A percentile compares a stretch with the other conserved stretches of the same genome.
Evolutionary conservation across 371 early-diverging fungal species (phyloP).

Genomic region (Mortierella sp.): DNA sequence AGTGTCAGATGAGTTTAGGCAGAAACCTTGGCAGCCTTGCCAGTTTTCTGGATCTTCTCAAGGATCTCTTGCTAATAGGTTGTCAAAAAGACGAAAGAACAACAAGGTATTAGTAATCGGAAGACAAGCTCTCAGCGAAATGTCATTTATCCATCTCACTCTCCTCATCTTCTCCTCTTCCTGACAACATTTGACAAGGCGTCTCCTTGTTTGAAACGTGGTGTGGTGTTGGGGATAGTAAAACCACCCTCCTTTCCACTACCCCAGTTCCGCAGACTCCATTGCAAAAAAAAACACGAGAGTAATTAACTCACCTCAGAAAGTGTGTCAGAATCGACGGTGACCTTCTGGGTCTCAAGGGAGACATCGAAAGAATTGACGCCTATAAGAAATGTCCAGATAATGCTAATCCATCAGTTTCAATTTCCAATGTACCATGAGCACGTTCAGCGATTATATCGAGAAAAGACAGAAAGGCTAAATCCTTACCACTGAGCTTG

Average conservation of each 20-base stretch:
- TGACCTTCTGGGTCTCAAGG: slow-evolving; percentile 80
- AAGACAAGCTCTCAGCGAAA: not conserved
- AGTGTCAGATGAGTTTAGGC: slow-evolving; percentile 8
- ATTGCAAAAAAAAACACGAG: not conserved
- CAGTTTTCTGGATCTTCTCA: slow-evolving; percentile 49
- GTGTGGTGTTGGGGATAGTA: no score
- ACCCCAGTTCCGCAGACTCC: not conserved
- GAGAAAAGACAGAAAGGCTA: not conserved
- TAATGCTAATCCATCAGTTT: not conserved
- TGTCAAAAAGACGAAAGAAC: not conserved
- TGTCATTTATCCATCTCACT: not conserved
- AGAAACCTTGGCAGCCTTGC: slow-evolving; percentile 54
- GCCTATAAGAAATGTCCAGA: slow-evolving; percentile 39
- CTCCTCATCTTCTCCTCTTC: not conserved
- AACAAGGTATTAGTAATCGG: no score
- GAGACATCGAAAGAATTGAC: slow-evolving; percentile 74
- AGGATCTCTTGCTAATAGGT: slow-evolving; percentile 36
- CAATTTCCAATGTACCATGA: no score
- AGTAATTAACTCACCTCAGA: slow-evolving; percentile 7
- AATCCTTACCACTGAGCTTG: slow-evolving; percentile 68
- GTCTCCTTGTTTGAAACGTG: not conserved
- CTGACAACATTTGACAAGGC: not conserved
- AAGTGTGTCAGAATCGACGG: slow-evolving; percentile 59
- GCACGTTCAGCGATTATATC: no score
- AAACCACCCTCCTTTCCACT: no score